Evolutionary conservation across 1,139 yeast genomes (phyloP), one percentile per base, ranked within the genome.

Genomic region (Debaryomyces robertsiae): DNA sequence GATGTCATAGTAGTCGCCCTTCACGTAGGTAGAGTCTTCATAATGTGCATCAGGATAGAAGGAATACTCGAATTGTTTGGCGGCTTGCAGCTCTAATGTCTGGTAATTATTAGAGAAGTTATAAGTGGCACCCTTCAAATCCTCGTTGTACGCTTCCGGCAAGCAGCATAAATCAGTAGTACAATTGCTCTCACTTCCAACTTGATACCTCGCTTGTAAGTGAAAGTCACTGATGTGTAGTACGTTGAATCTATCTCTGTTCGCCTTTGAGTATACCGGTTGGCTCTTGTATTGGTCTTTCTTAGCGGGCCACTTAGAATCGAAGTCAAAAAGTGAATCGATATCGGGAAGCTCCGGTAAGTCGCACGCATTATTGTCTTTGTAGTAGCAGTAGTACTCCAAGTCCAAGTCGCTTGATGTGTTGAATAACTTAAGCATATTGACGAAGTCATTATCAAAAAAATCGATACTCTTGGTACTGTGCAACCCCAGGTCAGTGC

Each of bases 191-290:
- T 82, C 88, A 3, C 80, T 57, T 15, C 85, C 86, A 11, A 75
- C 66, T 2, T 69, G 58, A 57, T 81, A 83, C 45, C 81, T 73
- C 40, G 75, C 61, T 54, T 81, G 79, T 37, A 81, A 60, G 54
- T 83, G 90, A 61, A 82, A 77, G 55, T 83, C 90, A 22, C 81
- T 74, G 19, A 83, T 52, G 52, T 83, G 90, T 45, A 82, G 64
- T n/a, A 81, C 89, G 46, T 81, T 79, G 59, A 82, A 79, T 6
- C 47, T 48, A 13, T 59, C 63, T 3, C 9, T 25, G 34, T 50
- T 49, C 36, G 54, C 45, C n/a, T 47, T 42, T 3, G 42, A 32
- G 41, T 63, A 65, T 3, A 39, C 40, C 9, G 73, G 73, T 41
- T 62, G 60, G 9, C 28, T 33, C 18, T 50, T 45, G 36, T 62